phyloP scores from a whole-genome alignment of 192 early-diverging fungal species.

The Coemansia furcata region DNA sequence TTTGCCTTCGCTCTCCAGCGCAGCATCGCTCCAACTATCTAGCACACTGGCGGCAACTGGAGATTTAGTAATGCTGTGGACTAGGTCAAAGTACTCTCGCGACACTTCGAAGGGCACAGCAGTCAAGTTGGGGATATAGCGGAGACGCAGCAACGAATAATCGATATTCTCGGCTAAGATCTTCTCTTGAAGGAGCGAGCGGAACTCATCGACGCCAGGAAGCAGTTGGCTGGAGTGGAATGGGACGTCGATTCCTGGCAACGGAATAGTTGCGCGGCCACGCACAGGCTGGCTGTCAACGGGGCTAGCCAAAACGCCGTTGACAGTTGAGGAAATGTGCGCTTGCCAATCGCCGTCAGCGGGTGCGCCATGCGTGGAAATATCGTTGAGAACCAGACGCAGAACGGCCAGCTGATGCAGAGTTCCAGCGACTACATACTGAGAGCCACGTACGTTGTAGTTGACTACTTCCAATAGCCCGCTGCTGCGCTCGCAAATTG shows the following conservation, averaged over 20 bases:
- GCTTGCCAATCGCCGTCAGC: conserved; percentile 81
- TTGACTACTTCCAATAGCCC: conserved; percentile 89
- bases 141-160: conserved; percentile 60
- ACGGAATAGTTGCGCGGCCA: conserved; percentile 82
- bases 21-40: conserved; percentile 56
- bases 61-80: conserved; percentile 68
- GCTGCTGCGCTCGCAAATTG: conserved; percentile 68
- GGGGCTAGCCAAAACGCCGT: conserved; percentile 59
- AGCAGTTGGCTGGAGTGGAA: conserved; percentile 85
- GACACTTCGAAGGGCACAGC: conserved; percentile 81
- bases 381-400: conserved; percentile 76
- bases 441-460: conserved; percentile 91
- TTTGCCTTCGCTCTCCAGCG: conserved; percentile 35
- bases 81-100: conserved; percentile 72
- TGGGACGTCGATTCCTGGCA: conserved; percentile 90
- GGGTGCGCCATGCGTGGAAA: conserved; percentile 60
- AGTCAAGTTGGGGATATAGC: conserved; percentile 95
- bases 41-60: conserved; percentile 66
- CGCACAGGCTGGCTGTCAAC: conserved; percentile 66
- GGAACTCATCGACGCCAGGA: conserved; percentile 81
- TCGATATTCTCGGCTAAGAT: conserved; percentile 71
- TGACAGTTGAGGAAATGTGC: conserved; percentile 70
- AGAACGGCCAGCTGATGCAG: conserved; percentile 72
- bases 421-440: conserved; percentile 90
- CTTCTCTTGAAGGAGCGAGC: conserved; percentile 74